These are phyloP conservation scores for Talaromyces sp. DNA, from an alignment of 2,329 filamentous ascomycete genomes.

Conservation along the genomic window DNA sequence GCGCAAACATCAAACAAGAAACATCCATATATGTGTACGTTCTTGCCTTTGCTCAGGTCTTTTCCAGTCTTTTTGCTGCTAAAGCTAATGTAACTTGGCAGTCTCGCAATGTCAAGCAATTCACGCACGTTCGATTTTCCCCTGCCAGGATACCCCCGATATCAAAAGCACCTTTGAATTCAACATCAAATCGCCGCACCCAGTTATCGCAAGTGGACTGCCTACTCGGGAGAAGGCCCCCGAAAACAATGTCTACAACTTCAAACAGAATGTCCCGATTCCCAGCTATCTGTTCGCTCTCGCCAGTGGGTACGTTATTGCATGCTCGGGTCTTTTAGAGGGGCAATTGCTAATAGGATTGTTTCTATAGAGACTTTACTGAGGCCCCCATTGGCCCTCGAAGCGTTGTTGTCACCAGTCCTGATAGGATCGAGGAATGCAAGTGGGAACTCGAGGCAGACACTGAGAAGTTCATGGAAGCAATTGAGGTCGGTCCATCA, in stretches of 20 bases:
- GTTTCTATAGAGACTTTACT: constrained; percentile 66
- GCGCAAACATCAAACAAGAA: constrained; percentile 93
- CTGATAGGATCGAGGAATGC: constrained; percentile 75
- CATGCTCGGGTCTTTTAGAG: neutral
- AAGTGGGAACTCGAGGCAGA: constrained; percentile 90
- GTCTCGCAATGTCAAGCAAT: constrained; percentile 96
- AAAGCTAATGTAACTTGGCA: constrained; percentile 15
- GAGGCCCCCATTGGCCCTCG: constrained; percentile 81
- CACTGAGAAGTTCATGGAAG: constrained; percentile 86
- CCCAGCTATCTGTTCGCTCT: constrained; percentile 94
- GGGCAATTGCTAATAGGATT: constrained; percentile 2
- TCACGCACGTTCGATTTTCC: constrained; percentile 87
- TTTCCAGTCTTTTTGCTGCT: neutral
- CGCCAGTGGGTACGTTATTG: constrained; percentile 51
- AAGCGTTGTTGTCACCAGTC: constrained; percentile 79
- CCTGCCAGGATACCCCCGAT: constrained; percentile 95
- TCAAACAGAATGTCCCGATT: constrained; percentile 87
- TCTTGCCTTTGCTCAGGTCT: neutral
- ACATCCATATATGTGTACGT: constrained; percentile 80
- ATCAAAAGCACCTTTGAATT: constrained; percentile 95
- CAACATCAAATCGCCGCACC: constrained; percentile 76
- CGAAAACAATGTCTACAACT: constrained; percentile 65
- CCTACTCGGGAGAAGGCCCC: constrained; percentile 49
- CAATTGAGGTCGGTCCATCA: constrained; percentile 50
- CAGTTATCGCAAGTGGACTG: constrained; percentile 88